Evolutionary conservation across 2,329 filamentous ascomycete genomes (phyloP), one percentile per base, ranked within the genome.

Genomic region (Ascochyta fabae): DNA sequence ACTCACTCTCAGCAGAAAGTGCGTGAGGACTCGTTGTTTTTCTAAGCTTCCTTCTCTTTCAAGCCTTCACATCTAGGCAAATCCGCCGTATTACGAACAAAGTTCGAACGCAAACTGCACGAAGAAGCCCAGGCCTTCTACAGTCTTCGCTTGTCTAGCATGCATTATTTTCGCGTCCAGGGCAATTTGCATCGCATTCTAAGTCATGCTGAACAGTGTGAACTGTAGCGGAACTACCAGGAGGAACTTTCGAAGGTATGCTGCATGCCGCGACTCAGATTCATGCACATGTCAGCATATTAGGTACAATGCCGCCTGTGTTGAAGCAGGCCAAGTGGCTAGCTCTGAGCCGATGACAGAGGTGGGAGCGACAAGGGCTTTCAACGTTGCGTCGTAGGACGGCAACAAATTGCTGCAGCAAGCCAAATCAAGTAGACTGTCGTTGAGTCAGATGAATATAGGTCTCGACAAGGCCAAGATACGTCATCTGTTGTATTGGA

Each of bases 171-270:
- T 54, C 6, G 53, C 64, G 12, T 27, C 59, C 12, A 65, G 29
- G 38, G 66, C 64, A 38, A 68, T 62, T 24, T 67, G 64, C 64
- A 67, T 67, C 1, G 62, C 62, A 34, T 56, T 66, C 44, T 67
- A 45, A 7, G 62, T 43, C 5, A 67, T 56, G 35, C 62, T 64
- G 3, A 67, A 58, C 10, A 61, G 15, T 12, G 64, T 62, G 39
- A 66, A 66, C n/a, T 61, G 56, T 39, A 67, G 65, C 12, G 65
- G 33, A 0, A 67, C 40, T 1, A 59, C 58, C 2, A 61, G 59
- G 26, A 67, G 66, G 39, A 63, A 64, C 24, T 61, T 56, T 27
- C 59, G 50, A 40, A 65, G 63, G 46, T 64, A 19, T 19, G 19
- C 19, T 19, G 19, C 19, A 19, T 19, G 19, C 19, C 19, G 2